Evolutionary conservation across 176 grass and related monocot genomes (phyloP), one percentile per base, ranked within the genome.

Genomic region (Oryza longistaminata): DNA sequence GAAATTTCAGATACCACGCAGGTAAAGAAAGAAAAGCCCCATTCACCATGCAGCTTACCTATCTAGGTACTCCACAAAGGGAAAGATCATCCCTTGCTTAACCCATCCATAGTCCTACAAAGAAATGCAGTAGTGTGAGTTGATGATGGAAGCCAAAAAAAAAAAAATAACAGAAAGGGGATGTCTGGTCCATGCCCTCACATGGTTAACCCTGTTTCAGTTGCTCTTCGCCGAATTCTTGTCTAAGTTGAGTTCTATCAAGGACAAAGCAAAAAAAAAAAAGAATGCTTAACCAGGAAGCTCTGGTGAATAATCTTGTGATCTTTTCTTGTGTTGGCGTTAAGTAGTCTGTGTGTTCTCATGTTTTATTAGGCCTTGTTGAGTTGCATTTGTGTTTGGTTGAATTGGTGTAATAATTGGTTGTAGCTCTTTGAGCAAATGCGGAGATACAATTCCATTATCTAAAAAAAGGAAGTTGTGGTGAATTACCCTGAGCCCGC

Each of bases 41-140:
- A 68, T 43, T 73, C 44, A 73, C n/a, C 2, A 71, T n/a, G n/a
- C 58, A 72, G 8, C 44, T 66, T 24, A 94, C 92, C 79, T 93
- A 27, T 95, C 96, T 17, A 99, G 76, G 85, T 91, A 90, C 5
- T 96, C 91, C 4, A 96, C 48, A 60, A 99, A 99, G 17, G 96
- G 91, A 84, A 91, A 96, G 19, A 99, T 88, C 88, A 89, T 87
- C 73, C 93, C 96, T 67, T 93, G 85, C 71, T 95, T 96, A 37
- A 96, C 78, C 96, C 96, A 99, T 79, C 91, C 91, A 26, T 96
- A 99, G 70, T 95, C 96, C 95, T 98, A 81, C 61, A 45, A 70
- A 43, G 16, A 39, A 44, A 69, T n/a, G 1, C 33, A 13, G 17
- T 19, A 13, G 13, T 35, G 45, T 83, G 31, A 86, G 58, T 17